Evolutionary conservation across 441 rosid species (phyloP), one percentile per base, ranked within the genome.

Genomic region (Pelargonium citronellum): DNA sequence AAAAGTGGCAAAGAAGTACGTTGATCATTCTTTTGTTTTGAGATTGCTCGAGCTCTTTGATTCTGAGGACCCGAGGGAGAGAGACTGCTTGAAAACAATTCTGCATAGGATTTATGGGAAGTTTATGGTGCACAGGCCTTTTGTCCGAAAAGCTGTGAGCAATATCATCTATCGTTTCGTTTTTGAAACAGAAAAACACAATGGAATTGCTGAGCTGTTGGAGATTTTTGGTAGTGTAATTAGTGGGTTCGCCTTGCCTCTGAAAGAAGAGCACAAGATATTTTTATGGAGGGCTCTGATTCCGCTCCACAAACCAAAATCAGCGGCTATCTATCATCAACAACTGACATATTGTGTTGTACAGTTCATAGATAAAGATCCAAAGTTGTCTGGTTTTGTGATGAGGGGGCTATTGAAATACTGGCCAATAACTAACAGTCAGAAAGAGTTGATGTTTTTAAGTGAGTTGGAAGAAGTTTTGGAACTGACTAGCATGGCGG

Each of bases 401-500:
- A 86, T 89, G 41, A 82, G 78, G 81, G 89, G 92, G 66, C 81
- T 87, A 51, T 57, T 89, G 77, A 89, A 82, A 76, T 89, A 86
- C 77, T 89, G 95, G 95, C 95, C 95, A 0, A 82, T 89, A 61
- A 87, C 91, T 13, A 86, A 83, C 74, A 89, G 95, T 81, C 95
- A 87, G 80, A 89, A 89, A 81, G 92, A 86, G 79, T 77, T 89
- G 82, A 89, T 86, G 92, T 89, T 87, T 75, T 81, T 89, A 72
- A 89, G 95, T 8, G 95, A 89, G 80, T 49, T 87, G 74, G 95
- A 89, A 82, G 92, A 89, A 79, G 81, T 89, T 75, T 73, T 87
- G 82, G 92, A 89, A 78, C 83, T 82, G 87, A 86, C 79, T 11
- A 77, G 76, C 74, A 71, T 78, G 84, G 83, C 58, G 0, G 95